phyloP scores from a whole-genome alignment of 1,139 yeast species.

The Pichia sp. region DNA sequence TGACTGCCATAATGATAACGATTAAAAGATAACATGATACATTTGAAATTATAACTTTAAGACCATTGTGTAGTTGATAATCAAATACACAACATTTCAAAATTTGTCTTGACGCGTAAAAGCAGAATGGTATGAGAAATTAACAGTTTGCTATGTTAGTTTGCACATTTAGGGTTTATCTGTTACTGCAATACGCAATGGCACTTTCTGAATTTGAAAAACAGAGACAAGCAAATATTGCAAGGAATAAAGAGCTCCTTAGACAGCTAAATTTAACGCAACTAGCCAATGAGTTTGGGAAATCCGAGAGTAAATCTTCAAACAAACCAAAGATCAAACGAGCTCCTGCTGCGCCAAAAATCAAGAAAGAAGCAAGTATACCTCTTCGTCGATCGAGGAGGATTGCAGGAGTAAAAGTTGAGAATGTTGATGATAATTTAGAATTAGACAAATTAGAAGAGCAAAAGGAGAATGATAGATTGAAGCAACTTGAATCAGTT shows the following conservation, averaged over 20 bases:
- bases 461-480: slow-evolving; percentile 34
- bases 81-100: too few relatives aligned
- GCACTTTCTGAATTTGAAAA: slow-evolving; percentile 56
- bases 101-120: too few relatives aligned
- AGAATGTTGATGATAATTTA: slow-evolving; percentile 30
- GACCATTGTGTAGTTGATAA: too few relatives aligned
- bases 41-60: too few relatives aligned
- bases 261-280: slow-evolving; percentile 39
- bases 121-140: too few relatives aligned
- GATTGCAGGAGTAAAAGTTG: slow-evolving; percentile 52
- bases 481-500: slow-evolving; percentile 46
- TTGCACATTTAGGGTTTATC: too few relatives aligned
- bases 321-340: slow-evolving; percentile 19
- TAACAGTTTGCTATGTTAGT: too few relatives aligned
- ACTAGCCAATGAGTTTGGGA: slow-evolving; percentile 32
- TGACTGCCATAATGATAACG: neutral
- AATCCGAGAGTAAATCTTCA: slow-evolving; percentile 10
- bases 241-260: slow-evolving; percentile 45
- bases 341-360: slow-evolving; percentile 19
- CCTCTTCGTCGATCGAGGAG: slow-evolving; percentile 63
- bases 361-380: slow-evolving; percentile 26
- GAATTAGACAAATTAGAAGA: slow-evolving; percentile 26
- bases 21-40: too few relatives aligned
- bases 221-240: slow-evolving; percentile 57
- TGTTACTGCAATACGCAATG: too few relatives aligned